Base-by-base conservation (phyloP, 768 basidiomycete species). In the Lentinula lateritia region DNA sequence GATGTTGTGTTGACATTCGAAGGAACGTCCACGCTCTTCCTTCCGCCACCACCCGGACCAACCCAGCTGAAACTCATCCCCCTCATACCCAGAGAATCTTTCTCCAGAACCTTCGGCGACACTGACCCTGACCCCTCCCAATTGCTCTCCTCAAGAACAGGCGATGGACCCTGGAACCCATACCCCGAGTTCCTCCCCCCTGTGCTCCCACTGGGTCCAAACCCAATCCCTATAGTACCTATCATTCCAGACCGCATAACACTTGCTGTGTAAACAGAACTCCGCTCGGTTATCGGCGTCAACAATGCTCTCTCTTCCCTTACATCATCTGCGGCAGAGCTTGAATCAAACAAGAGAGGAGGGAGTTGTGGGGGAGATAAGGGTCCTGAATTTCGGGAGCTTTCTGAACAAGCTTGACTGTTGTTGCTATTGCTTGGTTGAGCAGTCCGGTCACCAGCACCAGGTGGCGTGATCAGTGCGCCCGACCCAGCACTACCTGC, bases 201-300 rank as follows among this genome's bases (percentile, higher is more conserved):
- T 13, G 20, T 10, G 45, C 46, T 63, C 50, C 50, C 23, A 58
- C 53, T 18, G 52, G 46, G 13, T 41, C 52, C 34, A 20, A 60
- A 41, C 61, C 38, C 38, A 39, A 3, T 39, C 38, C 38, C 38
- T 13, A 39, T 39, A 2, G 58, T 48, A 63, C 53, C 60, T 13
- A 43, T 64, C 28, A 66, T 68, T 45, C 70, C 69, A 15, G 28
- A 32, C 50, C 50, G 34, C 28, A 28, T 12, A 5, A 32, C 20
- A 52, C n/a, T n/a, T 5, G 10, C 18, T 32, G 28, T 74, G 60
- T 67, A 66, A 50, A 68, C 62, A 55, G 70, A 73, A 62, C 74
- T 76, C 41, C 71, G 68, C 68, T 92, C 90, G 2, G 85, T 85
- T 62, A 92, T 91, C 7, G 89, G 88, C 2, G 89, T 83, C 61